Evolutionary conservation across 805 yeast genomes (phyloP).

Genomic region (Myxozyma geophila): DNA sequence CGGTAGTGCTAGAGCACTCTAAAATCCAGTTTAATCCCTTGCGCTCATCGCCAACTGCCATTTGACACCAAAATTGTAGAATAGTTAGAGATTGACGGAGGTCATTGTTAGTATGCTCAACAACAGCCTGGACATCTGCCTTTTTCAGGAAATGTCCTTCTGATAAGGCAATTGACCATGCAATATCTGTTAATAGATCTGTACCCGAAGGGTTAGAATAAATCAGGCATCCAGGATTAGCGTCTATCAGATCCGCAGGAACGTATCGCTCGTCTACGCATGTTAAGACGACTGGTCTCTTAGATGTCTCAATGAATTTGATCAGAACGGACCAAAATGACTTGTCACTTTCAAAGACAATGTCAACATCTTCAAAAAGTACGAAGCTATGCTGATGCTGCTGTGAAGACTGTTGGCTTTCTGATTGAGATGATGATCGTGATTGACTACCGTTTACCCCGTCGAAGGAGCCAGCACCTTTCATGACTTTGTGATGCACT

Average conservation of each 20-base stretch:
- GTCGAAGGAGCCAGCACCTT: background rate
- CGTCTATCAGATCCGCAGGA: constrained; percentile 55
- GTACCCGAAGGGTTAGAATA: constrained; percentile 39
- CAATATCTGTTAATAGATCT: constrained; percentile 38
- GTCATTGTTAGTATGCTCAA: constrained; percentile 38
- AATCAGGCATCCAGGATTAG: constrained; percentile 50
- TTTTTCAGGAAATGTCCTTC: constrained; percentile 46
- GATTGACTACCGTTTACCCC: constrained; percentile 11
- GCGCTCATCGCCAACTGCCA: constrained; percentile 36
- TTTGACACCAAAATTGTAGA: constrained; percentile 41
- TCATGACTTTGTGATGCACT: constrained; percentile 53
- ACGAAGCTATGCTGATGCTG: constrained; percentile 69
- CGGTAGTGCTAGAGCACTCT: background rate
- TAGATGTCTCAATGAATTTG: constrained; percentile 61
- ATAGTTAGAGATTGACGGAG: constrained; percentile 29
- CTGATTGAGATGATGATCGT: constrained; percentile 5
- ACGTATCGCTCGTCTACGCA: constrained; percentile 57
- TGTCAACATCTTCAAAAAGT: constrained; percentile 83
- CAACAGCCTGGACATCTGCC: constrained; percentile 25
- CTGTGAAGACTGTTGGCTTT: background rate
- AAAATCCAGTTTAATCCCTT: constrained; percentile 35
- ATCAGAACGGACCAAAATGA: constrained; percentile 78
- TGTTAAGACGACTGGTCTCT: constrained; percentile 73
- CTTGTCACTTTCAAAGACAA: constrained; percentile 74
- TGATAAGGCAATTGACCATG: constrained; percentile 43